phyloP scores from a whole-genome alignment of 306 rosid genomes.

The Dalbergia oliveri region DNA sequence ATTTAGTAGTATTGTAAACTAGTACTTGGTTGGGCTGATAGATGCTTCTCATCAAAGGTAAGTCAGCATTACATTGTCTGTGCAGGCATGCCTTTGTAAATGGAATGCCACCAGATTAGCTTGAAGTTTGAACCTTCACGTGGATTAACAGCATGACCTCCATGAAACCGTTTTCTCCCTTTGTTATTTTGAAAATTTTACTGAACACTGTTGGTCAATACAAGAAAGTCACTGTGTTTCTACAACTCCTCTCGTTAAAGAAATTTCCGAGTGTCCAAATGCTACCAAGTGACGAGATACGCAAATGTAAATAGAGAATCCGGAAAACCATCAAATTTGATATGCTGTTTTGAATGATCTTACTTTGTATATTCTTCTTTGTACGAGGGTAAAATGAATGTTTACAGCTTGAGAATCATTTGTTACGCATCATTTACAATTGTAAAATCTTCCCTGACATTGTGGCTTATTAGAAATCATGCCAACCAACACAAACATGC shows the following conservation, averaged over 20 bases:
- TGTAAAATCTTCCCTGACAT: not conserved
- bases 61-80: too few species aligned
- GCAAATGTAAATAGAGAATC: not conserved
- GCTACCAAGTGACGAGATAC: not conserved
- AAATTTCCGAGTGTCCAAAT: not conserved
- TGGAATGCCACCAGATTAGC: too few species aligned
- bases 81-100: too few species aligned
- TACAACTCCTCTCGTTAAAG: not conserved
- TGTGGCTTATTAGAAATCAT: not conserved
- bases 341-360: not conserved
- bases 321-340: not conserved
- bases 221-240: not conserved
- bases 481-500: too few species aligned
- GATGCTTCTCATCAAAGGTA: not conserved
- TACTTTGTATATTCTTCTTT: not conserved
- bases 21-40: not conserved
- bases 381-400: not conserved
- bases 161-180: not conserved
- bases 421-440: slow-evolving; percentile 29
- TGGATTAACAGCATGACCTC: not conserved
- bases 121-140: too few species aligned
- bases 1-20: not conserved
- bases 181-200: not conserved
- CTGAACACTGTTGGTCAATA: not conserved
- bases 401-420: slow-evolving; percentile 20